Evolutionary conservation across 768 basidiomycete genomes (phyloP).

Genomic region (Pleurotus djamor): DNA sequence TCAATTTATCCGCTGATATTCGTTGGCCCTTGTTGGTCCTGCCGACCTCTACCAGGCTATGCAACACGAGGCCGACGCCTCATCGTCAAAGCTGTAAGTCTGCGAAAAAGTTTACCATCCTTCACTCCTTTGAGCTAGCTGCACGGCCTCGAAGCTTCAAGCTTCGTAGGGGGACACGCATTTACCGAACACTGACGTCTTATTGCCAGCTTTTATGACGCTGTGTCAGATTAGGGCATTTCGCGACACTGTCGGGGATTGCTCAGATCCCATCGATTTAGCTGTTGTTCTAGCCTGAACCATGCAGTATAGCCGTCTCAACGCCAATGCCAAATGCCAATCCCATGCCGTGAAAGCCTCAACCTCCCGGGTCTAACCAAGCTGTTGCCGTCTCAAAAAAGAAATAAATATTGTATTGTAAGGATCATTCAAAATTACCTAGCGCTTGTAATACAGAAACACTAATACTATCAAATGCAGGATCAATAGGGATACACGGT

Average conservation of each 20-base stretch:
- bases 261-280: constrained; percentile 4
- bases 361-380: no score
- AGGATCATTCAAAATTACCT: constrained; percentile 4
- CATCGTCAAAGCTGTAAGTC: not conserved
- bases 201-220: not conserved
- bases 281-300: not conserved
- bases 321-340: not conserved
- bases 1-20: not conserved
- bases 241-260: constrained; percentile 6
- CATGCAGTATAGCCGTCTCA: no score
- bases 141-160: not conserved
- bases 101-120: not conserved
- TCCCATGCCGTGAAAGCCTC: no score
- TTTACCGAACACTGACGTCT: constrained; percentile 4
- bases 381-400: not conserved
- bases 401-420: constrained; percentile 1
- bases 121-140: not conserved
- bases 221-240: not conserved
- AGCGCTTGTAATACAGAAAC: constrained; percentile 6
- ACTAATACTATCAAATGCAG: constrained; percentile 1
- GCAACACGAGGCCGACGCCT: not conserved
- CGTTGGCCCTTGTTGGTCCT: not conserved
- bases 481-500: constrained; percentile 5
- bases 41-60: not conserved
- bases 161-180: not conserved